Base-by-base conservation (phyloP, 768 basidiomycete genomes). In the Strobilomyces dryophilus region DNA sequence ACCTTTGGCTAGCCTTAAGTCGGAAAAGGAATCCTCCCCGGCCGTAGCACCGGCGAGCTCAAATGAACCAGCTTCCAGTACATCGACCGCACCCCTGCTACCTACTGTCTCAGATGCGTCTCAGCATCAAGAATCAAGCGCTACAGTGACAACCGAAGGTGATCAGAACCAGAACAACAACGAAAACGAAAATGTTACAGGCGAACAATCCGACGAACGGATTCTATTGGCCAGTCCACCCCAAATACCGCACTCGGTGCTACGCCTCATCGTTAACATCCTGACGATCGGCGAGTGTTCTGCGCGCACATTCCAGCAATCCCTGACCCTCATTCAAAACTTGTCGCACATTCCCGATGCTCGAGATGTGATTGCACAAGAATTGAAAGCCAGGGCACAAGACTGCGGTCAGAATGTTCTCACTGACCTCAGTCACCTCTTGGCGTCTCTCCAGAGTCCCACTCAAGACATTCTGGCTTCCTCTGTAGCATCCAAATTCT, bases 221-320 rank as follows among this genome's bases (percentile, higher is more conserved):
- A 66, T 74, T n/a, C 67, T 89, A 14, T 73, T 92, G 14, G 76
- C 85, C 11, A 81, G 79, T 48, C 84, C 90, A 17, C 97, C 97
- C 12, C 84, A 87, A 58, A 86, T 98, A 53, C 92, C 95, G 8
- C 82, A 89, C 47, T 68, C 82, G 4, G 85, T 89, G n/a, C 78
- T 98, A 24, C 85, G 90, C 35, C 81, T 94, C 35, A 92, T 98
- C 55, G 93, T 97, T 66, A 98, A 98, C 69, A 93, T 98, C 61
- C 76, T 99, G 57, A 98, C 97, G n/a, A 79, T 88, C 18, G 97
- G 97, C 41, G 97, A 99, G 74, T 98, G 95, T 65, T 93, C 94
- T 21, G 90, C 88, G 40, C 80, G 89, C 31, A 97, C 95, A n/a
- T 99, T 99, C 81, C 88, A 93, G 60, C 86, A 94, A 66, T 94